Conservation (phyloP, 768 basidiomycete species). For the Macrolepiota dolichaula region DNA sequence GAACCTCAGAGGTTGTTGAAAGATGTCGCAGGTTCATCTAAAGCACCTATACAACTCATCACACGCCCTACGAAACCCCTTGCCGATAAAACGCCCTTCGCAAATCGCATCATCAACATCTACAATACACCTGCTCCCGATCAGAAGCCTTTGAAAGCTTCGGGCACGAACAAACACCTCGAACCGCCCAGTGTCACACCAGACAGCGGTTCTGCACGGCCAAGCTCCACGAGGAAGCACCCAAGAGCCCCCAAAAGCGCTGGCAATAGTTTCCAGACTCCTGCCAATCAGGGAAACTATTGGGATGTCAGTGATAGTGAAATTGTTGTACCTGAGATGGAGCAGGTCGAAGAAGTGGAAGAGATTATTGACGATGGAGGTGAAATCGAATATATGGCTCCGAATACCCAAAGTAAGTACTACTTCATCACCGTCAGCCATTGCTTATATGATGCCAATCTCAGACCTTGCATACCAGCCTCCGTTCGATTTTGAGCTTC, state of each 20-base stretch:
- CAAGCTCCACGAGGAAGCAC: conserved; percentile 68
- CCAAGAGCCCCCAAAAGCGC: conserved; percentile 51
- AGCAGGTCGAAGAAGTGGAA: conserved; percentile 23
- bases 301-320: conserved; percentile 72
- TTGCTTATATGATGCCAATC: not conserved
- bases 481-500: conserved; percentile 41
- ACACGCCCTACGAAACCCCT: conserved; percentile 44
- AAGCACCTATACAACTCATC: conserved; percentile 19
- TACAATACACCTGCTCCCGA: conserved; percentile 4
- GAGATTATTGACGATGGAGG: conserved; percentile 35
- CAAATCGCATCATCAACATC: conserved; percentile 44
- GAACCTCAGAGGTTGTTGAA: conserved; percentile 21
- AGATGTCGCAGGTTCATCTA: conserved; percentile 13
- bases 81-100: conserved; percentile 74
- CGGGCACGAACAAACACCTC: conserved; percentile 16
- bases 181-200: conserved; percentile 24
- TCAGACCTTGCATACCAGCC: conserved; percentile 41
- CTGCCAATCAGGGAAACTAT: conserved; percentile 58
- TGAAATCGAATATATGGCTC: conserved; percentile 52
- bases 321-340: conserved; percentile 26
- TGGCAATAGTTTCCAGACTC: conserved; percentile 59
- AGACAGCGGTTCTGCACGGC: conserved; percentile 42
- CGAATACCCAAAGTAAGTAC: conserved; percentile 38
- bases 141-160: conserved; percentile 31
- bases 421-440: not conserved